A percentile compares a stretch with the other conserved stretches of the same genome.
These are phyloP conservation scores for Candida sanyiensis DNA, from an alignment of 805 yeast genomes.

Conservation along the genomic window DNA sequence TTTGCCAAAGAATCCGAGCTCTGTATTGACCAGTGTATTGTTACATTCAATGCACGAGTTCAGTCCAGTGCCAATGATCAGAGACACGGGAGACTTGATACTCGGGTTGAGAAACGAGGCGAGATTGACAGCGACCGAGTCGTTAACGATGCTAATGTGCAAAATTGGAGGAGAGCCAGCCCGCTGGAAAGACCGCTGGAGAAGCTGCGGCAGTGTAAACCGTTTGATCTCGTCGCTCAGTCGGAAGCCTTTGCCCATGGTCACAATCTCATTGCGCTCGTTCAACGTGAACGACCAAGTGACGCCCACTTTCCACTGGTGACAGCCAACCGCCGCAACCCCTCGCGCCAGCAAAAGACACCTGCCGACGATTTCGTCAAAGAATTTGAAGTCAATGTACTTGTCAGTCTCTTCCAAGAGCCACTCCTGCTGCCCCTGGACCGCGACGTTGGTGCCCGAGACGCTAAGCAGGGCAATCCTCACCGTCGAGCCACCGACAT, in stretches of 20 bases:
- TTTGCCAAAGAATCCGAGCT: slow-evolving; percentile 49
- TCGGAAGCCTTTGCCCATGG: slow-evolving; percentile 58
- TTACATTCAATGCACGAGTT: slow-evolving; percentile 41
- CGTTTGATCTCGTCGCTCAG: slow-evolving; percentile 36
- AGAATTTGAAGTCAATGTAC: slow-evolving; percentile 36
- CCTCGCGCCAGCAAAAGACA: no score
- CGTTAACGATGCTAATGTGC: slow-evolving; percentile 51
- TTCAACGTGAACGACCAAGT: slow-evolving; percentile 56
- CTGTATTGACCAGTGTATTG: slow-evolving; percentile 40
- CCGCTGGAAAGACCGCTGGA: slow-evolving; percentile 31
- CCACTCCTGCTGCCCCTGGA: slow-evolving; percentile 13
- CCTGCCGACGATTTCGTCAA: slow-evolving; percentile 21
- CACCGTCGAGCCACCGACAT: slow-evolving; percentile 53
- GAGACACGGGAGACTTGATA: slow-evolving; percentile 37
- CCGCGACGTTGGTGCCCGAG: background rate
- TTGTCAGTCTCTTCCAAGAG: slow-evolving; percentile 27
- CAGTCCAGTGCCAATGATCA: slow-evolving; percentile 67
- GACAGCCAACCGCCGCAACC: no score
- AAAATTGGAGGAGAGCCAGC: slow-evolving; percentile 25
- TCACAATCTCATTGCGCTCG: slow-evolving; percentile 36
- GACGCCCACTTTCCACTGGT: slow-evolving; percentile 36
- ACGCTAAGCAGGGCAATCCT: slow-evolving; percentile 29
- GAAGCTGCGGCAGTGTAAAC: slow-evolving; percentile 35
- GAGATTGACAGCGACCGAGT: slow-evolving; percentile 58
- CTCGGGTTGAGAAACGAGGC: slow-evolving; percentile 37